A percentile compares a stretch with the other conserved stretches of the same genome.
Conservation (phyloP, 1,139 yeast genomes). For the Nakaseomyces glabratus region DNA sequence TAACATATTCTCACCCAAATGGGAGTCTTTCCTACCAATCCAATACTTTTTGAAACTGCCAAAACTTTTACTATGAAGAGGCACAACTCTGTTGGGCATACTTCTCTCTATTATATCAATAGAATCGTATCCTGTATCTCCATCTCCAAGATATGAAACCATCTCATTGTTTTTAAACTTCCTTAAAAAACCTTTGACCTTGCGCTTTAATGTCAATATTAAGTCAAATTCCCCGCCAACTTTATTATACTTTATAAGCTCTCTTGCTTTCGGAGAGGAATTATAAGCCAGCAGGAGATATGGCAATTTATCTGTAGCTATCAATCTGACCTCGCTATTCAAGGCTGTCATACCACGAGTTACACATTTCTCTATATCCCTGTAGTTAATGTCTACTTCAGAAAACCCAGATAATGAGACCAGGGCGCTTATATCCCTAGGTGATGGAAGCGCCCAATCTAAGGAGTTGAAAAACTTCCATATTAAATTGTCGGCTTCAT, state of each 20-base stretch:
- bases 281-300: slow-evolving; percentile 14
- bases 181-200: no score
- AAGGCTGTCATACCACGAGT: slow-evolving; percentile 40
- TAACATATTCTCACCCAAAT: no score
- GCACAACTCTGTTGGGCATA: no score
- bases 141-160: no score
- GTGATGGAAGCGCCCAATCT: slow-evolving; percentile 40
- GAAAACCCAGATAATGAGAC: slow-evolving; percentile 17
- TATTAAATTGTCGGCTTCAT: slow-evolving; percentile 12
- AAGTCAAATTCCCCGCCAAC: slow-evolving; percentile 22
- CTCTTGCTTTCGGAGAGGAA: slow-evolving; percentile 18
- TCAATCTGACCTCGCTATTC: slow-evolving; percentile 14
- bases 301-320: slow-evolving; percentile 11
- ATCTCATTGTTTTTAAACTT: no score
- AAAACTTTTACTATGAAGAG: no score
- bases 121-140: no score
- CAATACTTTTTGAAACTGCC: no score
- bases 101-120: no score
- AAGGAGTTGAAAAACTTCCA: slow-evolving; percentile 28
- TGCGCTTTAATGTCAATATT: no score
- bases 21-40: no score
- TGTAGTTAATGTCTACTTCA: slow-evolving; percentile 10
- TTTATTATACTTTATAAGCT: slow-evolving; percentile 19
- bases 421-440: slow-evolving; percentile 33
- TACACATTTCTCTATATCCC: slow-evolving; percentile 38